Conservation (phyloP, 176 grass and related monocot species). For the Eleusine coracana region DNA sequence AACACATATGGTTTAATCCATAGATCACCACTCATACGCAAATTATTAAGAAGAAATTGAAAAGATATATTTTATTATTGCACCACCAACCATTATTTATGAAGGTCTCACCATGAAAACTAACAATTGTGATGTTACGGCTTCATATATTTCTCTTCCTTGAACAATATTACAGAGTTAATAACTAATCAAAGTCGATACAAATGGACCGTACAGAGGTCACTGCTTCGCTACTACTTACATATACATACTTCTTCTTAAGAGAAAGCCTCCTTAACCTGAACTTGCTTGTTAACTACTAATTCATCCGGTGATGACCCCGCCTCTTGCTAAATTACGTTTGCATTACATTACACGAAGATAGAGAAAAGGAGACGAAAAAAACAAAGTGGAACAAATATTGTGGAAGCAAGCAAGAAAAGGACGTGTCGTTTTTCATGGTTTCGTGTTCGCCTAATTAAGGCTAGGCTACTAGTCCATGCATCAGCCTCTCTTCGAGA, state of each 20-base stretch:
- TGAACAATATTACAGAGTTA: constrained; percentile 21
- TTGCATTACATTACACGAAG: constrained; percentile 38
- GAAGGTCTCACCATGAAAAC: too few relatives aligned
- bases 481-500: constrained; percentile 46
- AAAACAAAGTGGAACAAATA: neutral
- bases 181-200: neutral
- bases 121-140: constrained; percentile 11
- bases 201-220: constrained; percentile 9
- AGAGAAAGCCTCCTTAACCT: constrained; percentile 40
- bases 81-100: too few relatives aligned
- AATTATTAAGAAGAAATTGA: too few relatives aligned
- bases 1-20: too few relatives aligned
- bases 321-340: constrained; percentile 34
- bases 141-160: constrained; percentile 29
- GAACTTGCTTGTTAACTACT: constrained; percentile 27
- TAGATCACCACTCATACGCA: too few relatives aligned
- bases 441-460: constrained; percentile 20
- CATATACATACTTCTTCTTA: neutral
- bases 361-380: neutral
- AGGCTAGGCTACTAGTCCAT: constrained; percentile 29
- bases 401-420: constrained; percentile 25
- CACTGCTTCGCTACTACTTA: constrained; percentile 17
- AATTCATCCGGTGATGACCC: constrained; percentile 12
- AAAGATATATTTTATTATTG: too few relatives aligned
- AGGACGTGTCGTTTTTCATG: constrained; percentile 20